Conservation (phyloP, 176 grass and related monocot species). For the Oryza australiensis region DNA sequence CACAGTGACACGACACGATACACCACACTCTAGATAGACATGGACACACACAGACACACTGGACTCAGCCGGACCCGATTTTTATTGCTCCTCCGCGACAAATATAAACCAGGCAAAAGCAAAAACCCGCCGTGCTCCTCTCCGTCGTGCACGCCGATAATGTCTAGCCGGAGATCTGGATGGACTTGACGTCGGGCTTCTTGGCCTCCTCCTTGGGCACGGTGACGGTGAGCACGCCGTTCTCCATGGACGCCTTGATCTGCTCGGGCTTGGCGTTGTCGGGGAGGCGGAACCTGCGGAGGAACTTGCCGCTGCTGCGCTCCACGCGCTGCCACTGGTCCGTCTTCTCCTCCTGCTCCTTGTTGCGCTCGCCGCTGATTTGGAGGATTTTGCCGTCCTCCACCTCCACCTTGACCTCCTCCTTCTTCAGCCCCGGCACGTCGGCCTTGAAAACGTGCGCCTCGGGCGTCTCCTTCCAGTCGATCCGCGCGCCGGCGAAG, state of each 20-base stretch:
- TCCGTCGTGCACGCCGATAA: neutral
- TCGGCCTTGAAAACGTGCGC: conserved; percentile 42
- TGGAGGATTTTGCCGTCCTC: conserved; percentile 41
- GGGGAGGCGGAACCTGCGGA: conserved; percentile 33
- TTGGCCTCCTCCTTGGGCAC: conserved; percentile 35
- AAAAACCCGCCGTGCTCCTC: neutral
- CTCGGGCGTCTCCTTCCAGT: conserved; percentile 42
- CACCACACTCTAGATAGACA: neutral
- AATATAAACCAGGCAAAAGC: neutral
- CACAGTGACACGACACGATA: neutral
- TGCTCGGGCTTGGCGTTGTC: conserved; percentile 33
- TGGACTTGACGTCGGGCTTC: conserved; percentile 34
- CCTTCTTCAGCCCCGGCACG: conserved; percentile 34
- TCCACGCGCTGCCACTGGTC: conserved; percentile 39
- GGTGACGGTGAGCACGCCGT: conserved; percentile 43
- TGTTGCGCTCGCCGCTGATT: conserved; percentile 43
- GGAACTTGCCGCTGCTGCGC: conserved; percentile 43
- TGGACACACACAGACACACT: too few species aligned
- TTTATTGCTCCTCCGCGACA: conserved; percentile 26
- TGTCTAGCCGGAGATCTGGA: conserved; percentile 26
- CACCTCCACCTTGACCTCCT: conserved; percentile 45
- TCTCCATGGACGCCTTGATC: conserved; percentile 46
- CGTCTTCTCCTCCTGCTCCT: conserved; percentile 43
- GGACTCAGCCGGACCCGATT: neutral
- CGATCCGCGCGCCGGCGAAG: conserved; percentile 6